Conservation (phyloP, 768 basidiomycete species). For the Trametes cinnabarina region DNA sequence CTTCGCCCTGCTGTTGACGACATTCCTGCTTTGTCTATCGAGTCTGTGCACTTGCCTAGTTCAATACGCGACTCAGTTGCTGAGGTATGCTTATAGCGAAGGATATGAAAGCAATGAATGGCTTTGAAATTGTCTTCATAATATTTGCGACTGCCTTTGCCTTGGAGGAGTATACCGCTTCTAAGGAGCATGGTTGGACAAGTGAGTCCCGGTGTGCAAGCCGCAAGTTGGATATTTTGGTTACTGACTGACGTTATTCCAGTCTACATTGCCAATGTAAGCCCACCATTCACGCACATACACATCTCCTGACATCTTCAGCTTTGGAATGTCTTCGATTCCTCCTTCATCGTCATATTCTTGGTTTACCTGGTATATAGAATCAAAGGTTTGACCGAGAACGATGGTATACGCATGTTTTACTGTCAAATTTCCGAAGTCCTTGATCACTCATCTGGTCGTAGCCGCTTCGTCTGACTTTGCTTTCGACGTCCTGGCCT, state of each 20-base stretch:
- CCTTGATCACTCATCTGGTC: too few species aligned
- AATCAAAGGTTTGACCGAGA: conserved; percentile 53
- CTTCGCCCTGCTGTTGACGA: conserved; percentile 62
- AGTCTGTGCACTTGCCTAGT: conserved; percentile 45
- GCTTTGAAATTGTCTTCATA: conserved; percentile 72
- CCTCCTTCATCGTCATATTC: conserved; percentile 69
- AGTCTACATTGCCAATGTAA: conserved; percentile 85
- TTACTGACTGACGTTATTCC: too few species aligned
- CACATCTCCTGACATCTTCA: conserved; percentile 28
- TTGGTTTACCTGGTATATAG: conserved; percentile 65
- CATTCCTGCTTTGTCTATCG: conserved; percentile 72
- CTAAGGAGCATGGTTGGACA: conserved; percentile 84
- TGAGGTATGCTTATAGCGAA: conserved; percentile 43
- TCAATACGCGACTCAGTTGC: background rate
- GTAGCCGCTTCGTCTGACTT: conserved; percentile 53
- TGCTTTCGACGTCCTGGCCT: conserved; percentile 82
- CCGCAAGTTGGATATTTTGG: background rate
- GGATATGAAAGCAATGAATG: conserved; percentile 47
- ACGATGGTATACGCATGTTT: conserved; percentile 44
- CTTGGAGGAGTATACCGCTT: conserved; percentile 84
- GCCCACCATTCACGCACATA: background rate
- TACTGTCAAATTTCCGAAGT: background rate
- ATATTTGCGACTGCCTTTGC: conserved; percentile 76
- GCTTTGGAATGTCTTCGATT: conserved; percentile 93
- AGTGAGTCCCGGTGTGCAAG: conserved; percentile 46